Evolutionary conservation across 306 rosid species (phyloP), one percentile per base, ranked within the genome.

Genomic region (Geum urbanum): DNA sequence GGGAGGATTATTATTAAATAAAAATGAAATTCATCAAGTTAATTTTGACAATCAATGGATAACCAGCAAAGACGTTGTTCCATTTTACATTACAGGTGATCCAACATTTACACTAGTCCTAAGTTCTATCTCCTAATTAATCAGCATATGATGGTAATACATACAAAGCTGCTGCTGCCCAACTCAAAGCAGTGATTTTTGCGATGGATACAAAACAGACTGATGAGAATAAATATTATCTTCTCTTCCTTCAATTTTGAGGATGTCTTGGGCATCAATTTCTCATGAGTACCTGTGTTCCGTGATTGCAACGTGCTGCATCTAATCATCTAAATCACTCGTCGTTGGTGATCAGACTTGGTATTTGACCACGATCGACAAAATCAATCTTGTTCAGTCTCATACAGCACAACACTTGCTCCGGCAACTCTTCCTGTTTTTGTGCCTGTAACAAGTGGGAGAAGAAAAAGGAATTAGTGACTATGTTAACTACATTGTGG

Each of bases 321-420:
- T 14, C 58, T 72, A 67, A 76, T 56, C 72, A 16, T 63, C 48
- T 11, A 35, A 53, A 48, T 72, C 76, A 76, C 14, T 86, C 78
- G 69, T 75, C 81, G 16, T 84, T 90, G 67, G 86, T 86, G 84
- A 88, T 77, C 47, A 92, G 86, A 57, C 70, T 78, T 5, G 97
- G 97, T 61, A 85, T 82, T 76, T 85, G 91, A 19, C 84, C 92
- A 66, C 82, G 85, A 68, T 86, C 89, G 43, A 75, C 84, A 78
- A 90, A 88, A 71, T 88, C 97, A 72, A 90, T 79, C 82, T 90
- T 90, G 89, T 89, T 85, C 83, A 92, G 80, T 84, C 98, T 92
- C 73, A 90, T 77, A 84, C 97, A 88, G 68, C 97, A 92, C 64
- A 92, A 59, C 81, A 92, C 85, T 81, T 90, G 81, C 79, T 92